phyloP scores from a whole-genome alignment of 2,329 filamentous ascomycete genomes.

The Bipolaris zeicola region DNA sequence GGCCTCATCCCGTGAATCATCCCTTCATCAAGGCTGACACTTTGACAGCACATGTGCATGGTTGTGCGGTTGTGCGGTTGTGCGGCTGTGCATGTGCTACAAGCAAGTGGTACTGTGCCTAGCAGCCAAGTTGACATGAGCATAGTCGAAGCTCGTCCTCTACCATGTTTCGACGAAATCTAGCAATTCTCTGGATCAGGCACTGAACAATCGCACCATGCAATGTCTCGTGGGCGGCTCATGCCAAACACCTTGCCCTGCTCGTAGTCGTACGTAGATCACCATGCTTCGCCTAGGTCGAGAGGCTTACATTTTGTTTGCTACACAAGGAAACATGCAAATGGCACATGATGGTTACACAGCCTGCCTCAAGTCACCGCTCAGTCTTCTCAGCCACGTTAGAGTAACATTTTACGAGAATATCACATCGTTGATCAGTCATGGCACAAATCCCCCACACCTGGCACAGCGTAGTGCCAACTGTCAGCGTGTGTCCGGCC shows the following conservation, averaged over 20 bases:
- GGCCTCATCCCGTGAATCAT: constrained; percentile 5
- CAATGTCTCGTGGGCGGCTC: constrained; percentile 5
- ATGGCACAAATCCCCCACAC: constrained; percentile 34
- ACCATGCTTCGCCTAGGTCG: constrained; percentile 17
- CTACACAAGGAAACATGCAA: constrained; percentile 17
- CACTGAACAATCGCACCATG: constrained; percentile 7
- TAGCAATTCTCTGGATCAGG: background rate
- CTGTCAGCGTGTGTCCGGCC: constrained; percentile 30
- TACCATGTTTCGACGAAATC: background rate
- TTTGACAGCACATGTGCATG: constrained; percentile 7
- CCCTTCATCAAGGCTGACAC: constrained; percentile 1
- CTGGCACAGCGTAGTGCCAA: constrained; percentile 33
- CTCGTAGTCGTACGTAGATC: constrained; percentile 9
- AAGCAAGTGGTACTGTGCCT: background rate
- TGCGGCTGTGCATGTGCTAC: background rate
- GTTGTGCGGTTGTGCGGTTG: constrained; percentile 1
- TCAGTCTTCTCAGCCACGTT: constrained; percentile 18
- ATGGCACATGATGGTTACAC: constrained; percentile 16
- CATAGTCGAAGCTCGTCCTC: background rate
- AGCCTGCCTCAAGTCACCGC: constrained; percentile 8
- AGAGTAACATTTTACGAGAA: constrained; percentile 28
- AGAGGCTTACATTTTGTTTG: constrained; percentile 12
- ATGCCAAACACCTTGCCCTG: constrained; percentile 2
- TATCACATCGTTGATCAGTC: constrained; percentile 17
- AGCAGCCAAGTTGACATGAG: constrained; percentile 2